phyloP scores from a whole-genome alignment of 176 grass and related monocot species.

The Phragmites australis region DNA sequence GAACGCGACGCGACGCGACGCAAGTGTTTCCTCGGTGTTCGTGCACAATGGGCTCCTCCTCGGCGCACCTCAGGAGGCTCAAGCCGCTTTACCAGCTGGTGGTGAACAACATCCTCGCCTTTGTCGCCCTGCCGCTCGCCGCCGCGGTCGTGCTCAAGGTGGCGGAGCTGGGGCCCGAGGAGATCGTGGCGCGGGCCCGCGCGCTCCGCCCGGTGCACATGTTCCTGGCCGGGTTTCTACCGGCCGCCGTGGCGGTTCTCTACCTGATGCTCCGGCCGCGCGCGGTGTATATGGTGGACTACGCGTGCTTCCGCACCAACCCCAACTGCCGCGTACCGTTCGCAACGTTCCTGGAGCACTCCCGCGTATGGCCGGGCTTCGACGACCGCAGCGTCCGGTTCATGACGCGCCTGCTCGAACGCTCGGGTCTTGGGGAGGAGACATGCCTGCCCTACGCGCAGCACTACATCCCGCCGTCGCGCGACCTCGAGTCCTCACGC shows the following conservation, averaged over 20 bases:
- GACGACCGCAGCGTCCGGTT: conserved; percentile 74
- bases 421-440: conserved; percentile 73
- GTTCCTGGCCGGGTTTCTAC: conserved; percentile 38
- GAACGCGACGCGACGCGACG: background rate
- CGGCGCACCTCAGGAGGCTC: conserved; percentile 36
- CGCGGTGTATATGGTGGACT: conserved; percentile 69
- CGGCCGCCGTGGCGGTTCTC: conserved; percentile 3
- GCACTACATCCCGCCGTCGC: conserved; percentile 70
- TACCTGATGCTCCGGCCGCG: conserved; percentile 60
- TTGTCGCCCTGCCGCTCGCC: conserved; percentile 39
- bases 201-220: conserved; percentile 41
- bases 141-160: conserved; percentile 17
- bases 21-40: background rate
- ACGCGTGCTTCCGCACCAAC: conserved; percentile 66
- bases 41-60: conserved; percentile 20
- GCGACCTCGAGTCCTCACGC: conserved; percentile 56
- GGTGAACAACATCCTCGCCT: conserved; percentile 52
- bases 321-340: conserved; percentile 67
- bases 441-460: conserved; percentile 70
- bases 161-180: conserved; percentile 26
- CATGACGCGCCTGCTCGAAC: conserved; percentile 63
- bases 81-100: conserved; percentile 49
- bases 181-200: conserved; percentile 2
- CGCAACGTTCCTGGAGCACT: conserved; percentile 71
- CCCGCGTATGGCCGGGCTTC: conserved; percentile 59